These are phyloP conservation scores for Helminthosporium solani DNA, from an alignment of 2,329 filamentous ascomycete species.

Conservation along the genomic window DNA sequence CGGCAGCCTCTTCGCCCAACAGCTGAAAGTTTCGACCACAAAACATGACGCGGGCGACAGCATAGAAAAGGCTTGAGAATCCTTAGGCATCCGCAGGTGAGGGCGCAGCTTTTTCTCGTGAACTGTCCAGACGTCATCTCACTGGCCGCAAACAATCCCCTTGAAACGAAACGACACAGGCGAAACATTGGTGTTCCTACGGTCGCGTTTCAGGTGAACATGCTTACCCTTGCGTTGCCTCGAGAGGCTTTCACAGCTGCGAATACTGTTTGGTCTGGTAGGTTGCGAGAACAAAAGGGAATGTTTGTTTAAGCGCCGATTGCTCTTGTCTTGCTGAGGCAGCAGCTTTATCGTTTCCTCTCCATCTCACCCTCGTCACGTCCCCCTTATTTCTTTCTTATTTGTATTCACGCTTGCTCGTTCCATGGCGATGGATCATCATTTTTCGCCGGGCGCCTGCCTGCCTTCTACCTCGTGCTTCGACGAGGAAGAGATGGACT, in stretches of 20 bases:
- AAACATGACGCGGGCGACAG: background rate
- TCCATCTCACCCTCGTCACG: background rate
- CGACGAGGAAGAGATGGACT: conserved; percentile 7
- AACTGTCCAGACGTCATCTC: conserved; percentile 8
- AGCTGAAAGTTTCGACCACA: background rate
- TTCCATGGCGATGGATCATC: conserved; percentile 5
- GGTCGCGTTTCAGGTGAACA: conserved; percentile 31
- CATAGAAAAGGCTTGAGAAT: background rate
- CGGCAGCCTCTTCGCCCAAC: background rate
- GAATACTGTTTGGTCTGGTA: conserved; percentile 1
- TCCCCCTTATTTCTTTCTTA: background rate
- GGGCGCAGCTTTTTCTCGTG: conserved; percentile 2
- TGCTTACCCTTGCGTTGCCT: conserved; percentile 18
- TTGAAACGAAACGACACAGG: conserved; percentile 25
- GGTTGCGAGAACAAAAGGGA: background rate
- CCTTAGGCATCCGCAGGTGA: conserved; percentile 2
- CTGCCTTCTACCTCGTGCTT: conserved; percentile 8
- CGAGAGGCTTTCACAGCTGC: conserved; percentile 8
- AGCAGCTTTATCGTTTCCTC: conserved; percentile 1
- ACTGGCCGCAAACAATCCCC: conserved; percentile 11
- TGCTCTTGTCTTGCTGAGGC: conserved; percentile 6
- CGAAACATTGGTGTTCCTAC: conserved; percentile 14
- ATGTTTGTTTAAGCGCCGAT: conserved; percentile 2
- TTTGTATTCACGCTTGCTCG: background rate
- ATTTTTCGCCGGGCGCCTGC: conserved; percentile 5